Evolutionary conservation across 1,139 yeast species (phyloP).

Genomic region (Zygosaccharomyces sapae): DNA sequence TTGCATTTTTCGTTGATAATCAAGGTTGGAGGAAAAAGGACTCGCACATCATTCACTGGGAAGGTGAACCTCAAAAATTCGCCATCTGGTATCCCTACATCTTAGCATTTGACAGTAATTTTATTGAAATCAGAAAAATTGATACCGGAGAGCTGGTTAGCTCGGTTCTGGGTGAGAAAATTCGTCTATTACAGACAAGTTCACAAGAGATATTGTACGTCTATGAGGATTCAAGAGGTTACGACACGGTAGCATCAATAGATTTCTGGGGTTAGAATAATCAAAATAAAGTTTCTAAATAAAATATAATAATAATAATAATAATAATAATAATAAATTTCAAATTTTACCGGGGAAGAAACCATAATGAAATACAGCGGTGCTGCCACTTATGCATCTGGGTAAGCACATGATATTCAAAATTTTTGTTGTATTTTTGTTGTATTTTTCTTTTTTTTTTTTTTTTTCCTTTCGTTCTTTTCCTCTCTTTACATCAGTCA

Average conservation of each 20-base stretch:
- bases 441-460: too few relatives aligned
- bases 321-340: background rate
- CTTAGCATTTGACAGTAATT: slow-evolving; percentile 82
- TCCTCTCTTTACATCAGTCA: background rate
- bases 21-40: slow-evolving; percentile 97
- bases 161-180: slow-evolving; percentile 92
- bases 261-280: slow-evolving; percentile 66
- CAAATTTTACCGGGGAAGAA: background rate
- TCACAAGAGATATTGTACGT: slow-evolving; percentile 94
- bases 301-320: background rate
- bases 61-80: slow-evolving; percentile 88
- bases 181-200: slow-evolving; percentile 79
- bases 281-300: background rate
- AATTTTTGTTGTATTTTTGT: too few relatives aligned
- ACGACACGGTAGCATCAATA: slow-evolving; percentile 83
- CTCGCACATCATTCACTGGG: slow-evolving; percentile 95
- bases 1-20: slow-evolving; percentile 87
- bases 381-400: too few relatives aligned
- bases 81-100: slow-evolving; percentile 93
- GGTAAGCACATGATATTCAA: too few relatives aligned
- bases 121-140: slow-evolving; percentile 88
- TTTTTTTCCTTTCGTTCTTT: background rate
- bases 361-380: too few relatives aligned
- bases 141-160: slow-evolving; percentile 81
- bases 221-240: slow-evolving; percentile 84